Evolutionary conservation across 1,284 basidiomycete genomes (phyloP).

Genomic region (Ceratobasidium sp.): DNA sequence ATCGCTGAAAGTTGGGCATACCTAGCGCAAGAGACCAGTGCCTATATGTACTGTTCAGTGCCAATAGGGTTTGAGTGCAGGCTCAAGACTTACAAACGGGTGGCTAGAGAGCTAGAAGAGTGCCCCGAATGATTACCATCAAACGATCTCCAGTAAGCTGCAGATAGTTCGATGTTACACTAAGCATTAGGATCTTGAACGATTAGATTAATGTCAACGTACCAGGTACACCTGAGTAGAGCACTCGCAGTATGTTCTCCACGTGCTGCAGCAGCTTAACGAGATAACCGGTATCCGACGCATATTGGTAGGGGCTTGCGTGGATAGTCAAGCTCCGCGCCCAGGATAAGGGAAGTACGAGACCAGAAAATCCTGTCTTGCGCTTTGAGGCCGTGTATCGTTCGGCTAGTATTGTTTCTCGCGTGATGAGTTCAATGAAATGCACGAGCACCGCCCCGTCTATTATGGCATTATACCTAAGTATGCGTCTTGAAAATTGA

Average conservation of each 20-base stretch:
- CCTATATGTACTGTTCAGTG: neutral
- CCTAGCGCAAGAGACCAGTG: conserved; percentile 7
- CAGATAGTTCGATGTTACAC: neutral
- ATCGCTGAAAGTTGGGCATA: neutral
- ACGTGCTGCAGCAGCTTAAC: too few species aligned
- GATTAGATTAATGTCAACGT: too few species aligned
- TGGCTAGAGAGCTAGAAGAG: neutral
- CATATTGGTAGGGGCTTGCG: neutral
- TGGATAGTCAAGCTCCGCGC: neutral
- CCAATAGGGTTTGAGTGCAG: neutral
- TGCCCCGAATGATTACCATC: neutral
- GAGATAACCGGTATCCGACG: neutral
- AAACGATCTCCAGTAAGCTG: conserved; percentile 1
- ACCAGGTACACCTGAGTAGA: too few species aligned
- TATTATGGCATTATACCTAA: neutral
- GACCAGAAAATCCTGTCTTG: conserved; percentile 15
- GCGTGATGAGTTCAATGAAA: neutral
- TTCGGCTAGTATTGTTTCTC: conserved; percentile 15
- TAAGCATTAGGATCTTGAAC: too few species aligned
- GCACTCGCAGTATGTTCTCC: too few species aligned
- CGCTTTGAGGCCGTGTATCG: neutral
- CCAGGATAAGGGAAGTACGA: conserved; percentile 22
- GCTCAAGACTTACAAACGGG: neutral
- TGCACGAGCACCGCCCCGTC: conserved; percentile 11
- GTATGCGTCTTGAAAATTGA: neutral